Base-by-base conservation (phyloP, 2,329 filamentous ascomycete species). In the Dactylellina haptotyla region DNA sequence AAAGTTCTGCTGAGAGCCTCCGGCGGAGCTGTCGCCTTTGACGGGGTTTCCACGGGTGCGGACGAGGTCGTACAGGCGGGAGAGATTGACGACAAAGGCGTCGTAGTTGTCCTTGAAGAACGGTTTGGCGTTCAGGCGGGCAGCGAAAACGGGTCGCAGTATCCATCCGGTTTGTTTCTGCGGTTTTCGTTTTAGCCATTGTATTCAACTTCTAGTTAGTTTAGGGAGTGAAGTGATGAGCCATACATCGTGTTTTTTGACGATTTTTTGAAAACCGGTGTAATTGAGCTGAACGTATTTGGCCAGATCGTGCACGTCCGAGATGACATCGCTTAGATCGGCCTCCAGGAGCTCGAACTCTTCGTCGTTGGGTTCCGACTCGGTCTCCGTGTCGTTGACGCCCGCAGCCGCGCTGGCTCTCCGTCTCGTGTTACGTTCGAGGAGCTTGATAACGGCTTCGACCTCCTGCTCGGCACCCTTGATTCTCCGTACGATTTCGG, bases 81-180 rank as follows among this genome's bases (percentile, higher is more conserved):
- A 99, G 30, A 99, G 87, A 82, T 96, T 93, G 75, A 98, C 90
- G 34, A 99, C 91, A 73, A 96, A 96, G 28, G 90, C 90, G 83
- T 99, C 95, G 82, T 98, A 98, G 82, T 99, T 97, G 80, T 98
- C 94, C 81, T 96, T 96, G 86, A 97, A 99, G 82, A 99, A 99
- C 0, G 95, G 94, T 81, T 97, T 97, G 48, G 93, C 92, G 82
- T 96, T 96, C 79, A 99, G 87, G 69, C 94, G 89, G 43, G 93
- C 90, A 69, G 96, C 94, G 81, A 99, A 99, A n/a, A 96, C 92
- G 30, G 95, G 95, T 78, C 91, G 93, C 32, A 99, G 87, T 79
- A 95, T 89, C 93, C 94, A 97, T 73, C 88, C 86, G 0, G 95
- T 99, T 84, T 91, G 86, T 92, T 99, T 99, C 90, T 95, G 79